Conservation (phyloP, 306 rosid species). For the Erythrophleum fordii region DNA sequence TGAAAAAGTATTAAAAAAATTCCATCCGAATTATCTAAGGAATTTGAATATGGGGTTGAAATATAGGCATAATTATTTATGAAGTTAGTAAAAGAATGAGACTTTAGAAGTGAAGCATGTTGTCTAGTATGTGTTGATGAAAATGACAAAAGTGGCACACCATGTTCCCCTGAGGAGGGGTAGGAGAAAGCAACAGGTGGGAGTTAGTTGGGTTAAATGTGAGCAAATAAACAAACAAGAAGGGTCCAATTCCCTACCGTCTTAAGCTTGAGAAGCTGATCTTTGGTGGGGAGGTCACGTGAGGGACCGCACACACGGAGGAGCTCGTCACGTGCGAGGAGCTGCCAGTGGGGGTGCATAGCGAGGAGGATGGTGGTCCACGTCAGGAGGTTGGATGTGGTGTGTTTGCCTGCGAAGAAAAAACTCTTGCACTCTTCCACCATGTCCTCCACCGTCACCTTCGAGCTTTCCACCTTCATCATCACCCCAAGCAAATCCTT, state of each 20-base stretch:
- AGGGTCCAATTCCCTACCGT: constrained; percentile 55
- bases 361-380: constrained; percentile 95
- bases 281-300: constrained; percentile 82
- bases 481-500: constrained; percentile 85
- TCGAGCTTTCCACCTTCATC: constrained; percentile 60
- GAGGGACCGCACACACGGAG: constrained; percentile 81
- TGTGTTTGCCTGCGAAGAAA: constrained; percentile 98
- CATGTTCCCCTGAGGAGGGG: constrained; percentile 45
- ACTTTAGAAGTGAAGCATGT: background rate
- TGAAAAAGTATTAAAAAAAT: background rate
- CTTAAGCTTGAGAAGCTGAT: constrained; percentile 81
- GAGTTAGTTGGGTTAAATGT: background rate
- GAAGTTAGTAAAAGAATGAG: background rate
- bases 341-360: constrained; percentile 97
- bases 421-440: constrained; percentile 98
- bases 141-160: constrained; percentile 27
- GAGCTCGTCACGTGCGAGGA: constrained; percentile 92
- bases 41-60: background rate
- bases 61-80: no score
- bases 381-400: constrained; percentile 98
- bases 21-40: background rate
- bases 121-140: background rate
- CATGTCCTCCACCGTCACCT: constrained; percentile 72
- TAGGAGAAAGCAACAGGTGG: constrained; percentile 50
- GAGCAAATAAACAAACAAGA: background rate